A percentile compares a stretch with the other conserved stretches of the same genome.
phyloP scores from a whole-genome alignment of 352 stramenopile genomes.

The Phytophthora sojae region DNA sequence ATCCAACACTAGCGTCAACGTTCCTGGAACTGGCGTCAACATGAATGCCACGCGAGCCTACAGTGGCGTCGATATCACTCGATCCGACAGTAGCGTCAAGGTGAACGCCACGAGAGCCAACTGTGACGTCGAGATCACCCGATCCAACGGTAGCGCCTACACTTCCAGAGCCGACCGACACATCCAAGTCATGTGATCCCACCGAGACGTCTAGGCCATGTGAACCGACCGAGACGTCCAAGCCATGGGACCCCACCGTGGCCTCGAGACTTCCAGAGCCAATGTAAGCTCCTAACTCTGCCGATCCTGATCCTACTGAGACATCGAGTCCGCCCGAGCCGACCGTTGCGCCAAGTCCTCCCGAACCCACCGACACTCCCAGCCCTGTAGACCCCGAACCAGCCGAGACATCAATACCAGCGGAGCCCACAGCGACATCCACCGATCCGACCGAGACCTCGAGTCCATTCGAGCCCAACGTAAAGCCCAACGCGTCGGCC shows the following conservation, averaged over 20 bases:
- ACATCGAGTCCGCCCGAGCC: constrained; percentile 5
- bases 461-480: constrained; percentile 16
- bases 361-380: constrained; percentile 21
- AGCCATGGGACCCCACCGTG: constrained; percentile 5
- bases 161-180: constrained; percentile 17
- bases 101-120: constrained; percentile 15
- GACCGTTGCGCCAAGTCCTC: constrained; percentile 14
- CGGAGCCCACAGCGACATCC: constrained; percentile 14
- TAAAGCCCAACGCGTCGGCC: constrained; percentile 16
- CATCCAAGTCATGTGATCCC: not conserved
- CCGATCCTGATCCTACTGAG: constrained; percentile 7
- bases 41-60: constrained; percentile 15
- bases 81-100: constrained; percentile 17
- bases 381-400: constrained; percentile 24
- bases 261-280: constrained; percentile 7
- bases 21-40: constrained; percentile 8
- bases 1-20: constrained; percentile 21
- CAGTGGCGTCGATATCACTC: constrained; percentile 7
- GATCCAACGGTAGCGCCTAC: constrained; percentile 17
- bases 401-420: constrained; percentile 15
- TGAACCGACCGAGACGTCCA: constrained; percentile 6
- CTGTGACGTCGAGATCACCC: constrained; percentile 6
- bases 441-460: constrained; percentile 10
- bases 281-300: not conserved
- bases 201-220: constrained; percentile 4